Base-by-base conservation (phyloP, 2,329 filamentous ascomycete species). In the Aspergillus terreus region DNA sequence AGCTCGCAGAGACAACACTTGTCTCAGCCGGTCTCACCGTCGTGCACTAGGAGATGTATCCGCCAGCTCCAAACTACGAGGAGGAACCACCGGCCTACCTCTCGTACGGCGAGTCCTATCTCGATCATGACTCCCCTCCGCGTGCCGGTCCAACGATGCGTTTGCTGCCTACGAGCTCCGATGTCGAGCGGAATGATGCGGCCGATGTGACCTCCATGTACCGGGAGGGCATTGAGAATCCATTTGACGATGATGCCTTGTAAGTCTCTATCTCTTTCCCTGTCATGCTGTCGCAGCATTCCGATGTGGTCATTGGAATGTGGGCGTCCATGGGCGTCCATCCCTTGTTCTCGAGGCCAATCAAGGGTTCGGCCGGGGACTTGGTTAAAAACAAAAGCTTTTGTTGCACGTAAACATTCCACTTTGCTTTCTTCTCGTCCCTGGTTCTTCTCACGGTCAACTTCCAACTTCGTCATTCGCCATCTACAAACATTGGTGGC, bases 71-170 rank as follows among this genome's bases (percentile, higher is more conserved):
- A 41, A 63, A 58, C 50, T 75, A 75, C 47, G 64, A 66, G 44
- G 74, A 76, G n/a, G 71, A 71, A 47, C 73, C 73, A 21, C 74
- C 74, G 19, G 67, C 70, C 5, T 76, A 76, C 40, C 23, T 42
- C 57, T 49, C 58, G 41, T 63, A 69, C 40, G 57, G 65, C 56
- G 62, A 71, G 53, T 65, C 66, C 11, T 63, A 63, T 46, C 52
- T 70, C 44, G 62, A 68, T 23, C 52, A 61, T 46, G 59, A 69
- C 35, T 66, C 67, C 25, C 62, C 64, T 51, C 40, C 6, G 15
- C 49, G 41, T 62, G 66, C 40, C 68, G 71, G 61, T 21, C 63
- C 71, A 7, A 75, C 76, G 0, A 73, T 78, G 72, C 70, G 75
- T 35, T 59, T 78, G 53, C 59, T 78, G 25, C 74, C 75, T 5